Conservation (phyloP, 805 yeast genomes). For the Candida piceae region DNA sequence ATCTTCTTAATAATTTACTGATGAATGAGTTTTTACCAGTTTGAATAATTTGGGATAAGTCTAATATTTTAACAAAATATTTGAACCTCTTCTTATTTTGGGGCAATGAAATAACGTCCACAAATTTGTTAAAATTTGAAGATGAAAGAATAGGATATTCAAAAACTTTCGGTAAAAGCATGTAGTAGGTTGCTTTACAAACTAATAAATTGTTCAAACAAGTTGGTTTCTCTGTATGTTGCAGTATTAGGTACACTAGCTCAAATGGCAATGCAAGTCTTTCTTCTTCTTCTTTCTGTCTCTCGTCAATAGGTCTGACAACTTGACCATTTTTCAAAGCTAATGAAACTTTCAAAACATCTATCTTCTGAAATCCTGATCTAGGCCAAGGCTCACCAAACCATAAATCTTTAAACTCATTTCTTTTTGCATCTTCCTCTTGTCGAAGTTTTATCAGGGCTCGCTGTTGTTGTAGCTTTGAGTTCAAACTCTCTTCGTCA, state of each 20-base stretch:
- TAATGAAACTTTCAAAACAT: slow-evolving; percentile 34
- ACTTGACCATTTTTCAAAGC: slow-evolving; percentile 22
- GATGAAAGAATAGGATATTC: slow-evolving; percentile 57
- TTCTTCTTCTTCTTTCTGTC: slow-evolving; percentile 5
- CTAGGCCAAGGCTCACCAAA: slow-evolving; percentile 39
- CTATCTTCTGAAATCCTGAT: slow-evolving; percentile 47
- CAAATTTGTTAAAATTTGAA: slow-evolving; percentile 66
- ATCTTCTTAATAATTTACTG: slow-evolving; percentile 74
- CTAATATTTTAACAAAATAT: slow-evolving; percentile 55
- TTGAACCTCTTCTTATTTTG: slow-evolving; percentile 47
- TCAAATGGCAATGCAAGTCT: slow-evolving; percentile 43
- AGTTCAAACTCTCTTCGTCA: slow-evolving; percentile 21
- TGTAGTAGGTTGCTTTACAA: slow-evolving; percentile 52
- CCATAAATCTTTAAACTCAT: slow-evolving; percentile 9
- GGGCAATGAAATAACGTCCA: slow-evolving; percentile 50
- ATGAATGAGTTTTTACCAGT: slow-evolving; percentile 89
- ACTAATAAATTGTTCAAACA: slow-evolving; percentile 53
- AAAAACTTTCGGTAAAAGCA: slow-evolving; percentile 65
- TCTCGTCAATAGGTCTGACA: slow-evolving; percentile 20
- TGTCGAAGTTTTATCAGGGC: slow-evolving; percentile 1
- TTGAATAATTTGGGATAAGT: slow-evolving; percentile 77
- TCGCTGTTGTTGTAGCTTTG: not conserved
- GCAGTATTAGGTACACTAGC: slow-evolving; percentile 37
- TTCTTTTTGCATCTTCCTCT: slow-evolving; percentile 1
- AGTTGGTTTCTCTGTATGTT: slow-evolving; percentile 28